Evolutionary conservation across 345 rosid genomes (phyloP).

Genomic region (Jatropha curcas): DNA sequence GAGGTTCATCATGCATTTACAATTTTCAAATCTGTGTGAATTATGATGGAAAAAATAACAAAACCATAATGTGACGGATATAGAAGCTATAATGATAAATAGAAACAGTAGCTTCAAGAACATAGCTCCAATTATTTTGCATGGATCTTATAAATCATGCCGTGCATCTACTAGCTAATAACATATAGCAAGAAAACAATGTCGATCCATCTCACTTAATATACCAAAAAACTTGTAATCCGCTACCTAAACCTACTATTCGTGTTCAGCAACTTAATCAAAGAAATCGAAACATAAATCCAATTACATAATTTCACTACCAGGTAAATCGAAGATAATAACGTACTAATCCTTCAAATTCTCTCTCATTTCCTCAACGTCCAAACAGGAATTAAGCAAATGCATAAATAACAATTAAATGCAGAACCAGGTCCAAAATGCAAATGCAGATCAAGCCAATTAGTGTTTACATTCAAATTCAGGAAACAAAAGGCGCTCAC

Average conservation of each 20-base stretch:
- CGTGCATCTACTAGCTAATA: neutral
- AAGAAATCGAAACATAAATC: neutral
- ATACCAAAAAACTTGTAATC: neutral
- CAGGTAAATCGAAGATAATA: neutral
- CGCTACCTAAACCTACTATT: neutral
- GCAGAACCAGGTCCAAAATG: constrained; percentile 13
- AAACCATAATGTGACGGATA: neutral
- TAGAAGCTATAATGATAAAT: neutral
- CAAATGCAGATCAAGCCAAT: constrained; percentile 24
- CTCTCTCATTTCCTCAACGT: neutral
- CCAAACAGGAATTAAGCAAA: neutral
- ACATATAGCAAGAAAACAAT: neutral
- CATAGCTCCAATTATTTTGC: neutral
- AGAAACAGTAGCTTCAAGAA: neutral
- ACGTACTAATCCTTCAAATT: neutral
- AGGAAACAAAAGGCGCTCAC: constrained; percentile 29
- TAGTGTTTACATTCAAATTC: neutral
- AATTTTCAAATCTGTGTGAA: neutral
- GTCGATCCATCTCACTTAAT: neutral
- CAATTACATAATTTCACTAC: too few relatives aligned
- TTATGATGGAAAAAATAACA: neutral
- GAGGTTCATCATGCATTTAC: neutral
- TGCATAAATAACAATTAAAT: neutral
- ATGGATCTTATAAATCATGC: neutral
- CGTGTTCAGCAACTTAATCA: neutral